Conservation (phyloP, 192 early-diverging fungal genomes). For the Coemansia sp. region DNA sequence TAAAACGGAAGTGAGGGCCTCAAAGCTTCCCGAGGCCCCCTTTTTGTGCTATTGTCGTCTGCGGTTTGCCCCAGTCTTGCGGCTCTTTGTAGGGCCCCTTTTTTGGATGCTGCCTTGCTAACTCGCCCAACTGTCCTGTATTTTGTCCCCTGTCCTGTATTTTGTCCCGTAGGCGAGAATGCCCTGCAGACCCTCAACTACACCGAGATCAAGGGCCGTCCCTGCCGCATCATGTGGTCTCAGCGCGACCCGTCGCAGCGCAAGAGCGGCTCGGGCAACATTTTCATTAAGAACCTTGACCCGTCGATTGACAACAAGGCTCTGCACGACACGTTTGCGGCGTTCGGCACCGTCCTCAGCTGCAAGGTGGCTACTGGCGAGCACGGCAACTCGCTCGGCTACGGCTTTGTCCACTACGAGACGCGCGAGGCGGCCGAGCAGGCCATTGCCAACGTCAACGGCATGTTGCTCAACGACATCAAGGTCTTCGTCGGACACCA, state of each 20-base stretch:
- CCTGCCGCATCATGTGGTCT: slow-evolving; percentile 99
- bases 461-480: slow-evolving; percentile 98
- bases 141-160: no score
- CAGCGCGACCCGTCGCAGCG: slow-evolving; percentile 96
- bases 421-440: slow-evolving; percentile 85
- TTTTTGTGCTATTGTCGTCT: neutral
- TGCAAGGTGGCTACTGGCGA: slow-evolving; percentile 91
- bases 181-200: slow-evolving; percentile 96
- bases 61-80: neutral
- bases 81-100: neutral
- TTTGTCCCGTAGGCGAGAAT: slow-evolving; percentile 59
- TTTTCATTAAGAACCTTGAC: slow-evolving; percentile 99
- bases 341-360: slow-evolving; percentile 94
- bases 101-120: neutral
- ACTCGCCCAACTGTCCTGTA: neutral
- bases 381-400: slow-evolving; percentile 85
- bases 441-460: slow-evolving; percentile 98
- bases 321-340: slow-evolving; percentile 97
- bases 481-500: slow-evolving; percentile 95
- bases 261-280: slow-evolving; percentile 89
- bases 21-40: neutral
- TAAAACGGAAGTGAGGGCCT: neutral
- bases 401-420: slow-evolving; percentile 99
- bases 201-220: slow-evolving; percentile 87
- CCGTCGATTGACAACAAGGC: slow-evolving; percentile 98